Evolutionary conservation across 169 alveolate species (phyloP), one percentile per base, ranked within the genome.

Genomic region (Cryptosporidium felis): DNA sequence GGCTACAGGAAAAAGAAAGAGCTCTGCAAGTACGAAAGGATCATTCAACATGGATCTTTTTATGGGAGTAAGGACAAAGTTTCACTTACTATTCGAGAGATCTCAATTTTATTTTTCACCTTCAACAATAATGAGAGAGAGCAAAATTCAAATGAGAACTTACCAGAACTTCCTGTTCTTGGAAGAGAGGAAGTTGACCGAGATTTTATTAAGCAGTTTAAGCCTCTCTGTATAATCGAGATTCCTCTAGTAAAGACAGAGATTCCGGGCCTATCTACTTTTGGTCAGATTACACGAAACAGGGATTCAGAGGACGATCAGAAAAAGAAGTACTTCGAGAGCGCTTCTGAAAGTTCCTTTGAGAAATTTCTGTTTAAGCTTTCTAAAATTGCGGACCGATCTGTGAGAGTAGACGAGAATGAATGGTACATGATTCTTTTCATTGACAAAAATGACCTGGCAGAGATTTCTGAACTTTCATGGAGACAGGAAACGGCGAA

Each of bases 401-500:
- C 85, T 12, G 56, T 74, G 5, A 74, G 85, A 36, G 45, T 74
- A 14, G 42, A 74, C 28, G 60, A 49, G 14, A 12, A 53, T 53
- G 85, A 74, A 21, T 53, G 85, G 85, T 74, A 74, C 56, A 40
- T 44, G 45, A 65, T 65, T 46, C 36, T 65, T 3, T 65, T 65
- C 49, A 49, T 65, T 5, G 62, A 65, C 30, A 62, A 65, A 21
- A 46, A 47, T 65, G 81, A 65, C 6, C 18, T 65, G 1, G 23
- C 16, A 32, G n/a, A 3, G 10, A 65, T 26, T 21, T 28, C 30
- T 12, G 32, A 2, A 12, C n/a, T n/a, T n/a, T n/a, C n/a, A n/a
- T n/a, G n/a, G n/a, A n/a, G n/a, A n/a, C n/a, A n/a, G n/a, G n/a
- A n/a, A n/a, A n/a, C n/a, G n/a, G n/a, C n/a, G n/a, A n/a, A n/a